These are phyloP conservation scores for Quercus robur DNA, from an alignment of 306 rosid species.

Conservation along the genomic window DNA sequence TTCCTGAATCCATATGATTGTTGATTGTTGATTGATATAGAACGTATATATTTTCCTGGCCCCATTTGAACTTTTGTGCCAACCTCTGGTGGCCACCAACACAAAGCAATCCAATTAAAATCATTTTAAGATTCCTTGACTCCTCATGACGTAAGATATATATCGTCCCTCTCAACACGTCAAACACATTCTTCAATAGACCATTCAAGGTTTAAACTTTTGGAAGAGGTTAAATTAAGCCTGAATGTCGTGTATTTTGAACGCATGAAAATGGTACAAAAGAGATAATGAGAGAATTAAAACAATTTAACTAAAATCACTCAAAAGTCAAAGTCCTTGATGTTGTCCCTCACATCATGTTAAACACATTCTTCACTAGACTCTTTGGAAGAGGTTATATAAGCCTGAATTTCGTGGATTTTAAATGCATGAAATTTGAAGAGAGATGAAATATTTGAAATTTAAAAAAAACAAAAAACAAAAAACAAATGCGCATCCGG, in stretches of 20 bases:
- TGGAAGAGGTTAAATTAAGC: too few species aligned
- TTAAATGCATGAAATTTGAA: too few species aligned
- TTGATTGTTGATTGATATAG: not conserved
- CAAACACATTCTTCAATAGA: not conserved
- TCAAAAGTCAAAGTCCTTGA: too few species aligned
- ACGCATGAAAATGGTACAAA: too few species aligned
- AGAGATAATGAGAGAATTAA: too few species aligned
- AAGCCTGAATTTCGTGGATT: too few species aligned
- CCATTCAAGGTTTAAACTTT: too few species aligned
- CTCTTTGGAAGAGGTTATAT: not conserved
- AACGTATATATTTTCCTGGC: not conserved
- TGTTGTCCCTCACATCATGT: too few species aligned
- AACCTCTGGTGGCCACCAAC: not conserved
- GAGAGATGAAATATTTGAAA: too few species aligned
- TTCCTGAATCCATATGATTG: too few species aligned
- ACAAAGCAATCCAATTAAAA: not conserved
- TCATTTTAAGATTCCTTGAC: not conserved
- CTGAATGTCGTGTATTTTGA: too few species aligned
- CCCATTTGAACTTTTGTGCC: not conserved
- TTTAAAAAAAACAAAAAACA: not conserved
- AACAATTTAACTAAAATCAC: too few species aligned
- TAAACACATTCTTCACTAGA: not conserved
- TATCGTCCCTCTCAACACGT: not conserved
- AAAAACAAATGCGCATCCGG: slow-evolving; percentile 61
- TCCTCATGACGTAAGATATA: not conserved